A percentile compares a stretch with the other conserved stretches of the same genome.
Conservation (phyloP, 192 early-diverging fungal genomes). For the Linderina pennispora region DNA sequence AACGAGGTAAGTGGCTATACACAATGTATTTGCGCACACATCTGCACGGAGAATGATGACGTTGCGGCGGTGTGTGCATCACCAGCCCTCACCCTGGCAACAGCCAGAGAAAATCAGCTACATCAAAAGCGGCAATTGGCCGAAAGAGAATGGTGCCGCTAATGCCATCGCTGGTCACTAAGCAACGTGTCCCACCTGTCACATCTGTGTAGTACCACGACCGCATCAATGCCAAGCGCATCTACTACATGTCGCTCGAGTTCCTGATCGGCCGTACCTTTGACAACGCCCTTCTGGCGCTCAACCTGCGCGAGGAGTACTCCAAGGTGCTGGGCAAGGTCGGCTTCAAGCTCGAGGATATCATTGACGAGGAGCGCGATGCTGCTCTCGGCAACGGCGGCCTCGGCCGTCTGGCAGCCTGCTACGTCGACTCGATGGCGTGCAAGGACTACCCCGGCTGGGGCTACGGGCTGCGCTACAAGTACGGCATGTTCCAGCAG, state of each 20-base stretch:
- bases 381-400: slow-evolving; percentile 98
- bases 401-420: slow-evolving; percentile 93
- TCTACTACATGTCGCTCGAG: slow-evolving; percentile 98
- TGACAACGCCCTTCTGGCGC: slow-evolving; percentile 91
- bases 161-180: too few relatives aligned
- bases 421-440: slow-evolving; percentile 96
- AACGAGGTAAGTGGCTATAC: too few relatives aligned
- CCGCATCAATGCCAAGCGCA: slow-evolving; percentile 77
- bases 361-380: slow-evolving; percentile 90
- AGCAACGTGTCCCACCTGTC: too few relatives aligned
- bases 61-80: too few relatives aligned
- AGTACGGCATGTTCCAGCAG: slow-evolving; percentile 99
- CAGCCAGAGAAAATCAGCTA: too few relatives aligned
- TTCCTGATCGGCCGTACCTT: slow-evolving; percentile 95
- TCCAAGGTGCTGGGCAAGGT: slow-evolving; percentile 58
- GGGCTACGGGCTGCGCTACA: slow-evolving; percentile 97
- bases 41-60: slow-evolving; percentile 36
- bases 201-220: too few relatives aligned
- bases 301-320: slow-evolving; percentile 78
- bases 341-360: slow-evolving; percentile 90
- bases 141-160: too few relatives aligned
- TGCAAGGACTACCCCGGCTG: slow-evolving; percentile 90
- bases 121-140: too few relatives aligned
- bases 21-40: slow-evolving; percentile 30
- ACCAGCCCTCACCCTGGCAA: too few relatives aligned